Evolutionary conservation across 78 protist genomes (phyloP), one percentile per base, ranked within the genome.

Genomic region (Cavenderia fasciculata): DNA sequence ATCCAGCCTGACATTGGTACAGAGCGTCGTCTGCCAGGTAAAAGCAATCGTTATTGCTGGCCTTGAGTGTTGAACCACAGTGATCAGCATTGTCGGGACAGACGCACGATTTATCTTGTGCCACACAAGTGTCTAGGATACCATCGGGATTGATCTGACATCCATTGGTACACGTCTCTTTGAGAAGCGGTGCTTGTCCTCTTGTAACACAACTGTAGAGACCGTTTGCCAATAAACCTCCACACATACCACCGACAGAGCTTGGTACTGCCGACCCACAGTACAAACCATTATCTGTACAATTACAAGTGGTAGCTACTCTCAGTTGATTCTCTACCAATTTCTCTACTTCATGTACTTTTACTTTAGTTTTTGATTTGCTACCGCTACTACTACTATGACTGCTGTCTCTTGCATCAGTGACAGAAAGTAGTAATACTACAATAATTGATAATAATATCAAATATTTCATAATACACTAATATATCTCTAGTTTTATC

Each of bases 41-140:
- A 21, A 34, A 2, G 8, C 72, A 63, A 2, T 2, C 4, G 18
- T 34, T 34, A 18, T 40, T 40, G 3, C 51, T 21, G 21, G 10
- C 18, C 72, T 40, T 19, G 47, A 63, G 72, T 7, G 43, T 38
- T 43, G 72, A 4, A 19, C 72, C 72, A 63, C 72, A 63, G 72
- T 63, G 72, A n/a, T 63, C 72, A 2, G 72, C 72, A 19, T 43
- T n/a, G 47, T 63, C 72, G 33, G 72, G 72, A 40, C 72, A 63
- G 1, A 21, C 25, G 38, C 72, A 63, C 43, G 19, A n/a, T 1
- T 43, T 63, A 7, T 19, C 14, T 12, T 19, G 33, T 8, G 72
- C 51, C 2, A 38, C 12, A 40, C 72, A 63, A 4, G 72, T 40
- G 47, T 63, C 51, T 6, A 23, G 19, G 2, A 47, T 23, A 2